A percentile compares a stretch with the other conserved stretches of the same genome.
Evolutionary conservation across 805 yeast genomes (phyloP).

Genomic region (Starmerella bombi): DNA sequence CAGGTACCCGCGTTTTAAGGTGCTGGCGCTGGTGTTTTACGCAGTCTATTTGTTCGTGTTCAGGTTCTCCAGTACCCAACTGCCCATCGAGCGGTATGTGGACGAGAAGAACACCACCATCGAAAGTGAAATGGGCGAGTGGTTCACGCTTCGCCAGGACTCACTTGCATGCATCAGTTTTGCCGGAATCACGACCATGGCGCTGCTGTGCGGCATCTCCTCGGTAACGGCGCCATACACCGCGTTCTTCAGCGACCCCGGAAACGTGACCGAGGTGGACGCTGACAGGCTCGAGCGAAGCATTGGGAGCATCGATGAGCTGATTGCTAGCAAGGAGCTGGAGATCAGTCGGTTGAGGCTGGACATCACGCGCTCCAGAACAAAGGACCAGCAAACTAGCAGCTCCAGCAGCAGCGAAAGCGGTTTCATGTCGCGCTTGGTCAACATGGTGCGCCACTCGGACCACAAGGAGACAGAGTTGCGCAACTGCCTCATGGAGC

Average conservation of each 20-base stretch:
- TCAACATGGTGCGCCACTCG: slow-evolving; percentile 5
- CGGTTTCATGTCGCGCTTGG: slow-evolving; percentile 7
- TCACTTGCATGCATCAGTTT: slow-evolving; percentile 29
- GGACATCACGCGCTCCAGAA: slow-evolving; percentile 17
- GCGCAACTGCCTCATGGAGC: slow-evolving; percentile 21
- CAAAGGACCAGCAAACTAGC: background rate
- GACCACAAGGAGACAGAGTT: slow-evolving; percentile 13
- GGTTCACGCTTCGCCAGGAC: slow-evolving; percentile 21
- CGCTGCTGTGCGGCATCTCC: slow-evolving; percentile 31
- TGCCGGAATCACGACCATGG: slow-evolving; percentile 33
- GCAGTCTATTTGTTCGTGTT: slow-evolving; percentile 21
- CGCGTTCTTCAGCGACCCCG: slow-evolving; percentile 22
- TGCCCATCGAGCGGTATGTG: slow-evolving; percentile 21
- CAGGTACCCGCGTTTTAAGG: slow-evolving; percentile 15
- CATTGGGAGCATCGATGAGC: slow-evolving; percentile 24
- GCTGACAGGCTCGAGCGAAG: slow-evolving; percentile 24
- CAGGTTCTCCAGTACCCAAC: slow-evolving; percentile 25
- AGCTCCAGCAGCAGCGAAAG: slow-evolving; percentile 4
- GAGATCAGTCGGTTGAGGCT: slow-evolving; percentile 21
- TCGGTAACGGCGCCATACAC: slow-evolving; percentile 32
- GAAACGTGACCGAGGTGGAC: slow-evolving; percentile 24
- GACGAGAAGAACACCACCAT: background rate
- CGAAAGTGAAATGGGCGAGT: slow-evolving; percentile 1
- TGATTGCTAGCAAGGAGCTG: slow-evolving; percentile 23
- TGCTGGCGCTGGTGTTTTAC: slow-evolving; percentile 22